These are phyloP conservation scores for Carex arenaria DNA, from an alignment of 202 grass and related monocot species.

Conservation along the genomic window DNA sequence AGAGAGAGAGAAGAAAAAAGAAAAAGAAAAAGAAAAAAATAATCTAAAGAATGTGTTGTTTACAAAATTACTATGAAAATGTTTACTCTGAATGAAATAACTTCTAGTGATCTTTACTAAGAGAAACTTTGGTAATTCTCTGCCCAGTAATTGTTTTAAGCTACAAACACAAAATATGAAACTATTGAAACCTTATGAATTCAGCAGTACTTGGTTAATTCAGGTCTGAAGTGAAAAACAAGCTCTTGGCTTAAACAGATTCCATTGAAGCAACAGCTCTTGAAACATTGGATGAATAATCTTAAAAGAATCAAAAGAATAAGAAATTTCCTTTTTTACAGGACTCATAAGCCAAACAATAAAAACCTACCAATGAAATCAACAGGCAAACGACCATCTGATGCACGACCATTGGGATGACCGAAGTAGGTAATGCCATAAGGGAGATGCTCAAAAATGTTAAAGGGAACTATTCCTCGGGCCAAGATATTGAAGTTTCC, in stretches of 20 bases:
- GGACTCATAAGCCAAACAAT: neutral
- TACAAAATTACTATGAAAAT: neutral
- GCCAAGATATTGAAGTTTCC: slow-evolving; percentile 28
- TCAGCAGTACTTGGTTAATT: neutral
- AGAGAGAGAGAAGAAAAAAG: neutral
- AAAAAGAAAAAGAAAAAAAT: neutral
- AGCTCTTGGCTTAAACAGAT: neutral
- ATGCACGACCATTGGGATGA: slow-evolving; percentile 35
- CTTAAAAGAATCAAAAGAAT: neutral
- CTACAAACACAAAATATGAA: neutral
- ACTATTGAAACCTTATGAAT: neutral
- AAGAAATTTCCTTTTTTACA: neutral
- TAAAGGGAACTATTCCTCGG: slow-evolving; percentile 6
- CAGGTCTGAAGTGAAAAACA: neutral
- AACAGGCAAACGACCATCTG: slow-evolving; percentile 35
- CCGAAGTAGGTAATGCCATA: slow-evolving; percentile 49
- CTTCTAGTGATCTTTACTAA: neutral
- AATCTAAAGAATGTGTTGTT: neutral
- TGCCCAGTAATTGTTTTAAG: neutral
- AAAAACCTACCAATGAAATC: slow-evolving; percentile 52
- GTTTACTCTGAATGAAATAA: neutral
- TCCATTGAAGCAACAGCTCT: neutral
- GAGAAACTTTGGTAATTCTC: neutral
- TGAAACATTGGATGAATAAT: neutral
- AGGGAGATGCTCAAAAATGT: slow-evolving; percentile 3